Conservation (phyloP, 2,329 filamentous ascomycete genomes). For the Aureobasidium sp. region DNA sequence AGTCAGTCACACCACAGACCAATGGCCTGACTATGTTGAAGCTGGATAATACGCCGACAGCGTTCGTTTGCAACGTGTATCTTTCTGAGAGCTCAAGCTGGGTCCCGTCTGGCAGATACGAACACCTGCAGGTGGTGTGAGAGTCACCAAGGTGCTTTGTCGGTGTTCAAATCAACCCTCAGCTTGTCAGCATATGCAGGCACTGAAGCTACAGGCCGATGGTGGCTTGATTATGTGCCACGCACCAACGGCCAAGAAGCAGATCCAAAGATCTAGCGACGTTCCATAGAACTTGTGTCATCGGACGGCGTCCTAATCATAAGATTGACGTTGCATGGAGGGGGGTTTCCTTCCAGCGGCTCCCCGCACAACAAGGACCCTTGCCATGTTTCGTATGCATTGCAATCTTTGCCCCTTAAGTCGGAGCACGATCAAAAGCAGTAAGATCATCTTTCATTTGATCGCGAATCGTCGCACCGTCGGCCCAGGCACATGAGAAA, state of each 20-base stretch:
- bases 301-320: not conserved
- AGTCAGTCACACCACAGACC: not conserved
- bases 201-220: constrained; percentile 3
- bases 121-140: not conserved
- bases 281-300: not conserved
- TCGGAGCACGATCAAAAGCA: not conserved
- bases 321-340: not conserved
- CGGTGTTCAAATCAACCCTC: not conserved
- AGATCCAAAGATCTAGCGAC: not conserved
- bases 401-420: not conserved
- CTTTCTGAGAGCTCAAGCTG: not conserved
- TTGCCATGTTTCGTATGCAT: not conserved
- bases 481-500: not conserved
- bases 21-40: not conserved
- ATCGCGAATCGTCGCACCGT: not conserved
- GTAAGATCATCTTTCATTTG: not conserved
- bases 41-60: too few species aligned
- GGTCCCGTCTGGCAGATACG: too few species aligned
- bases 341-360: not conserved
- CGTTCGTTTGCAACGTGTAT: too few species aligned
- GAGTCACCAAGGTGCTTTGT: not conserved
- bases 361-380: not conserved
- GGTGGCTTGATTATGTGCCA: constrained; percentile 7
- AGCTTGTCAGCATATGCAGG: constrained; percentile 4
- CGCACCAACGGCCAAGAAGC: not conserved